Percentiles rank a stretch among this genome's conserved stretches.
phyloP scores from a whole-genome alignment of 2,329 filamentous ascomycete genomes.

The Paramyrothecium sp. region DNA sequence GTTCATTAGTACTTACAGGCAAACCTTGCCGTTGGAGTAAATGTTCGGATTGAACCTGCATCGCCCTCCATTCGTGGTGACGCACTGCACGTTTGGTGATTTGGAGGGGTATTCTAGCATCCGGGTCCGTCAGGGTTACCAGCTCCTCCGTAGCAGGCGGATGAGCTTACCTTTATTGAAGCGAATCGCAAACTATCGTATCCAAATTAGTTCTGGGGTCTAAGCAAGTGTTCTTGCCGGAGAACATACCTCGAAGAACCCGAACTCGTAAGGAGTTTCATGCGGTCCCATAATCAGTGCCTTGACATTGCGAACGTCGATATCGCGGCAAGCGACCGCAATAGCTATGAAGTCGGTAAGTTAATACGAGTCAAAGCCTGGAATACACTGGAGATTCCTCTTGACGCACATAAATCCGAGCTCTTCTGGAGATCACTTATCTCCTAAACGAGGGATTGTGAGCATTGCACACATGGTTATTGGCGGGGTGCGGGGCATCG shows the following conservation, averaged over 20 bases:
- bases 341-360: conserved; percentile 56
- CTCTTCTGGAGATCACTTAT: conserved; percentile 81
- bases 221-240: neutral
- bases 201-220: neutral
- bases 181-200: conserved; percentile 66
- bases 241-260: conserved; percentile 81
- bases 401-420: conserved; percentile 72
- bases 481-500: conserved; percentile 18
- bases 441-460: conserved; percentile 55
- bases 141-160: neutral
- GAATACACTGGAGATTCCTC: neutral
- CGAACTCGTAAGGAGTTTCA: conserved; percentile 94
- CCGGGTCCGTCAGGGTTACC: neutral
- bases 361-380: neutral
- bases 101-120: conserved; percentile 77
- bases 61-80: conserved; percentile 85
- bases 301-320: conserved; percentile 83
- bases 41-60: conserved; percentile 97
- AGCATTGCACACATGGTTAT: conserved; percentile 8
- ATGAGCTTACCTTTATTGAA: conserved; percentile 65
- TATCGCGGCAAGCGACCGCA: conserved; percentile 82
- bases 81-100: conserved; percentile 60
- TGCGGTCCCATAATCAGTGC: conserved; percentile 90
- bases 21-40: conserved; percentile 87
- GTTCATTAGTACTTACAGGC: conserved; percentile 61